A percentile compares a stretch with the other conserved stretches of the same genome.
Conservation (phyloP, 2,329 filamentous ascomycete species). For the Phialemoniopsis sp. region DNA sequence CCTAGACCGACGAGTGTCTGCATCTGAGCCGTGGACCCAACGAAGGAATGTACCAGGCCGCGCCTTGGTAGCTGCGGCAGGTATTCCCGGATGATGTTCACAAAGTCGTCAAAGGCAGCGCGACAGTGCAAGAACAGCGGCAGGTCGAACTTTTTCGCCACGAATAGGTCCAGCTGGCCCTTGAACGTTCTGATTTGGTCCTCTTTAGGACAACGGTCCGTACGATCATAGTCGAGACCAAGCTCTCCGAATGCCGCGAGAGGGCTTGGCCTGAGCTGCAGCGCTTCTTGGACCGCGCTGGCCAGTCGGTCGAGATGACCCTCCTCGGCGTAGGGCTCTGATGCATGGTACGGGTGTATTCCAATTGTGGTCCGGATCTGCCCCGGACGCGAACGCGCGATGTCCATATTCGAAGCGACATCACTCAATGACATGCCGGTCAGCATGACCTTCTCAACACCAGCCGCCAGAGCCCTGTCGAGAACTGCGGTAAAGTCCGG, state of each 20-base stretch:
- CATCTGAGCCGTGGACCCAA: slow-evolving; percentile 34
- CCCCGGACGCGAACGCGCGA: slow-evolving; percentile 19
- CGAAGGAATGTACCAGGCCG: slow-evolving; percentile 34
- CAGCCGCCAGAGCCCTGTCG: slow-evolving; percentile 31
- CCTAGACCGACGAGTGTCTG: slow-evolving; percentile 26
- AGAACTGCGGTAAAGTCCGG: slow-evolving; percentile 37
- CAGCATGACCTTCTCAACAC: slow-evolving; percentile 35
- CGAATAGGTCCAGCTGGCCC: slow-evolving; percentile 33
- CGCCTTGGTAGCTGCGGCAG: slow-evolving; percentile 24
- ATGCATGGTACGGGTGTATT: slow-evolving; percentile 45
- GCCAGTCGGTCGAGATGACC: slow-evolving; percentile 17
- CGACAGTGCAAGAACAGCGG: slow-evolving; percentile 37
- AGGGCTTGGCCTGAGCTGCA: slow-evolving; percentile 17
- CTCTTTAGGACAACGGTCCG: slow-evolving; percentile 34
- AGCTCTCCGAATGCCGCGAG: slow-evolving; percentile 44
- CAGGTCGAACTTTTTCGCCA: slow-evolving; percentile 21
- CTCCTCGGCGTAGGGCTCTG: slow-evolving; percentile 28
- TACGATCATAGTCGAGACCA: slow-evolving; percentile 44
- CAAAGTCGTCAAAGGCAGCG: slow-evolving; percentile 36
- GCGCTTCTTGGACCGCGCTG: slow-evolving; percentile 13
- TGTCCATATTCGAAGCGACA: slow-evolving; percentile 17
- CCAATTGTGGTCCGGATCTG: slow-evolving; percentile 41
- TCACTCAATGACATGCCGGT: slow-evolving; percentile 31
- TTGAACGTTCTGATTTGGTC: slow-evolving; percentile 33
- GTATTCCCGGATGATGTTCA: slow-evolving; percentile 33